Evolutionary conservation across 805 yeast species (phyloP), one percentile per base, ranked within the genome.

Genomic region (Sugiyamaella marilandica): DNA sequence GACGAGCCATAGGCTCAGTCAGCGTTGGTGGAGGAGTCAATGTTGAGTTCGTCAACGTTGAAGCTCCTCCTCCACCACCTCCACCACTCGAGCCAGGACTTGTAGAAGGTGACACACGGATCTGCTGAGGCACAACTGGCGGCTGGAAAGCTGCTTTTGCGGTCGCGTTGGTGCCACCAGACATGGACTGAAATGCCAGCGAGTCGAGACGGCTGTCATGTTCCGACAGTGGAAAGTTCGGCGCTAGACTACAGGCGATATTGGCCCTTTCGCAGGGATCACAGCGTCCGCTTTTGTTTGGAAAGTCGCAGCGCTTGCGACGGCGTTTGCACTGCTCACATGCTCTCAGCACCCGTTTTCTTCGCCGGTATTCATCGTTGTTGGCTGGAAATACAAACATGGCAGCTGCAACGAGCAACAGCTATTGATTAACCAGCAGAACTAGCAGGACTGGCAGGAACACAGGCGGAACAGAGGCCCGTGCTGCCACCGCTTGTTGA

Each of bases 301-400:
- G 67, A 41, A 65, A 61, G 43, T 62, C 68, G 50, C 70, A 67
- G 2, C 70, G 65, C 49, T 63, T 63, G 64, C 76, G 59, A 26
- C 71, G 62, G 5, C 69, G 63, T 47, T 74, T 66, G 61, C 76
- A 72, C 55, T 66, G 72, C 47, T 66, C 67, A 56, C 76, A 72
- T 44, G 76, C 75, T 57, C 68, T 66, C 62, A 70, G 73, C 2
- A 73, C 74, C 10, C 76, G 62, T 52, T 73, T 73, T n/a, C 76
- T 69, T 29, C 65, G 65, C 45, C 75, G 67, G 58, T 70, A 72
- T 54, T 63, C 70, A 16, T 62, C 67, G 57, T 73, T 67, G 60
- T 73, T 72, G 21, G 76, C 76, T 2, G 76, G 76, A 49, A 72
- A 72, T 50, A 72, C 77, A 59, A 67, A 65, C 73, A 72, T 71